phyloP scores from a whole-genome alignment of 306 rosid species.

The Phaseolus lunatus region DNA sequence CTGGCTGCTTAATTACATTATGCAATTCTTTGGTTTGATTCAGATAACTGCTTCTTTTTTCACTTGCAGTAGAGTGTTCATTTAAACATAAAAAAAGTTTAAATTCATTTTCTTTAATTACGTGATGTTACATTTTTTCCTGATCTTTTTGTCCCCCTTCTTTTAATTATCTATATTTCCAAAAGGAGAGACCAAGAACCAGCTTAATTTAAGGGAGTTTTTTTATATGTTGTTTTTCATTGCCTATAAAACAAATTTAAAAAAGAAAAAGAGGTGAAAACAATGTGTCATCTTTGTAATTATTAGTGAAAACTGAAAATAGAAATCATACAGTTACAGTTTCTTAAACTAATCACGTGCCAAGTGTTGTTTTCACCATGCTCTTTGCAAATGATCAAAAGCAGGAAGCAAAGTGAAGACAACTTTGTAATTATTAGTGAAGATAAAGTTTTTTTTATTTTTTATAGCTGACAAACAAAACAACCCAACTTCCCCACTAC shows the following conservation, averaged over 20 bases:
- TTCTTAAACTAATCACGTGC: neutral
- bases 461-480: neutral
- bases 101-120: neutral
- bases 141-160: neutral
- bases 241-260: neutral
- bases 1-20: constrained; percentile 37
- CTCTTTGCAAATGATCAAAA: neutral
- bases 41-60: constrained; percentile 22
- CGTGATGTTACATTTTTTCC: constrained; percentile 3
- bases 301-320: neutral
- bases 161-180: constrained; percentile 7
- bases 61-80: constrained; percentile 32
- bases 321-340: neutral
- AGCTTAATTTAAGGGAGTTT: neutral
- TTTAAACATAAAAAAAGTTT: neutral
- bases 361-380: neutral
- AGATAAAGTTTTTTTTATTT: neutral
- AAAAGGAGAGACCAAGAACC: neutral
- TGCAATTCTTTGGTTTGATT: constrained; percentile 30
- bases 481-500: neutral
- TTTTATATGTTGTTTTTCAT: neutral
- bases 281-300: neutral
- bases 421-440: neutral
- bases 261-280: neutral
- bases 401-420: neutral